Evolutionary conservation across 1,284 basidiomycete genomes (phyloP).

Genomic region (Tetrapyrgos nigripes): DNA sequence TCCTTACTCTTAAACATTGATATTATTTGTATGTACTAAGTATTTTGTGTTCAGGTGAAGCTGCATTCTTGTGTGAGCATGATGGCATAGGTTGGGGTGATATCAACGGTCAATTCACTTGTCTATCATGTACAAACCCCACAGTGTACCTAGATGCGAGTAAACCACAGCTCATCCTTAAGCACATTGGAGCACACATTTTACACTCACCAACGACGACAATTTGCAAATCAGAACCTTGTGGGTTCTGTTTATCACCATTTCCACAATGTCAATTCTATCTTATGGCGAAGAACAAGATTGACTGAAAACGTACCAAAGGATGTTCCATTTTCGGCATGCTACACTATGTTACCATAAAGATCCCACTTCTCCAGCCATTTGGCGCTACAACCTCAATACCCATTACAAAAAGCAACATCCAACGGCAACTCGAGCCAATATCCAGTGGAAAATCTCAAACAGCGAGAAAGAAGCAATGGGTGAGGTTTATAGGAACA

Average conservation of each 20-base stretch:
- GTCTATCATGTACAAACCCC: too few relatives aligned
- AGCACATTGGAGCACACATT: conserved; percentile 34
- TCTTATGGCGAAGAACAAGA: conserved; percentile 25
- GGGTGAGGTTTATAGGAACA: not conserved
- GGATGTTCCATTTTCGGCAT: conserved; percentile 19
- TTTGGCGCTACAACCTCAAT: conserved; percentile 37
- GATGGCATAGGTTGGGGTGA: conserved; percentile 7
- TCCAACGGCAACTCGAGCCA: conserved; percentile 8
- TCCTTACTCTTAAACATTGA: too few relatives aligned
- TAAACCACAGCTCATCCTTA: too few relatives aligned
- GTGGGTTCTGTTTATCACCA: conserved; percentile 30
- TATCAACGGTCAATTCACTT: too few relatives aligned
- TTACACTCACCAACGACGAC: conserved; percentile 17
- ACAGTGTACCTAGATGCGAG: too few relatives aligned
- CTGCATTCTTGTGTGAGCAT: too few relatives aligned
- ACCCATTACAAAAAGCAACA: conserved; percentile 29
- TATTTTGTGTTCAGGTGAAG: too few relatives aligned
- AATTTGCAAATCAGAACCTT: conserved; percentile 20
- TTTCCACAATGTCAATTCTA: conserved; percentile 23
- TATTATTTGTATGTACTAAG: too few relatives aligned
- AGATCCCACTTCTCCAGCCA: conserved; percentile 22
- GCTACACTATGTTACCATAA: conserved; percentile 24
- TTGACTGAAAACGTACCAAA: conserved; percentile 16
- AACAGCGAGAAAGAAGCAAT: conserved; percentile 21
- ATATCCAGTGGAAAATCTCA: conserved; percentile 22